A percentile compares a stretch with the other conserved stretches of the same genome.
phyloP scores from a whole-genome alignment of 2,329 filamentous ascomycete genomes.

The Sclerotinia nivalis region DNA sequence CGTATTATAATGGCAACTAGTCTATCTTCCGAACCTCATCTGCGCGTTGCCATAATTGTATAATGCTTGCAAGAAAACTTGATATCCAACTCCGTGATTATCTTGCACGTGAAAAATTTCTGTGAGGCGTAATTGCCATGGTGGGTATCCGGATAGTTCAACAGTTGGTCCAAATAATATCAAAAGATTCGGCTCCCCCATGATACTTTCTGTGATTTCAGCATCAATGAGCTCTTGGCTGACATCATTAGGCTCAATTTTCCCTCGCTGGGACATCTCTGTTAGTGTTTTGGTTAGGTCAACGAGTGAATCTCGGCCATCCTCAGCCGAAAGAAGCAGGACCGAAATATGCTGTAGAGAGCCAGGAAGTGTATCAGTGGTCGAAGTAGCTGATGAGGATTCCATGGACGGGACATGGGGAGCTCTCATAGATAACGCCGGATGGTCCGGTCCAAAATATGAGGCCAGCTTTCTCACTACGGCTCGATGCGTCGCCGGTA shows the following conservation, averaged over 20 bases:
- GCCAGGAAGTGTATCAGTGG: conserved; percentile 44
- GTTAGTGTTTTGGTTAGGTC: conserved; percentile 92
- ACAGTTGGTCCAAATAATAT: conserved; percentile 84
- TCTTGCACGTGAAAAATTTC: conserved; percentile 85
- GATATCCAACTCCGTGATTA: conserved; percentile 85
- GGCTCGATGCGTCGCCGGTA: conserved; percentile 78
- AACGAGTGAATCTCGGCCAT: conserved; percentile 90
- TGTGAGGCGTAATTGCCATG: conserved; percentile 92
- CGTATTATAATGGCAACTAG: conserved; percentile 5
- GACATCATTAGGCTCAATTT: conserved; percentile 79
- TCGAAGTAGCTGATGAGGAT: conserved; percentile 47
- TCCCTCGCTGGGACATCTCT: conserved; percentile 90
- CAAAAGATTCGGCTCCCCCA: conserved; percentile 86
- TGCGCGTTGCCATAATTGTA: conserved; percentile 84
- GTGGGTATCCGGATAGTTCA: conserved; percentile 86
- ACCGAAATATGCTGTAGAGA: conserved; percentile 54
- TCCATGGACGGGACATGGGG: conserved; percentile 65
- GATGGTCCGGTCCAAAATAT: conserved; percentile 80
- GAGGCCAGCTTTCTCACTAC: conserved; percentile 77
- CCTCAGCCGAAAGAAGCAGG: conserved; percentile 81
- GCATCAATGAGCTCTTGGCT: conserved; percentile 83
- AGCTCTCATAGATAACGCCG: conserved; percentile 70
- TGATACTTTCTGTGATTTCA: conserved; percentile 77
- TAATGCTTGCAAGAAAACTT: conserved; percentile 84
- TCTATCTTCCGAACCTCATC: conserved; percentile 64